Conservation (phyloP, 1,284 basidiomycete species). For the Cryptococcus sp. region DNA sequence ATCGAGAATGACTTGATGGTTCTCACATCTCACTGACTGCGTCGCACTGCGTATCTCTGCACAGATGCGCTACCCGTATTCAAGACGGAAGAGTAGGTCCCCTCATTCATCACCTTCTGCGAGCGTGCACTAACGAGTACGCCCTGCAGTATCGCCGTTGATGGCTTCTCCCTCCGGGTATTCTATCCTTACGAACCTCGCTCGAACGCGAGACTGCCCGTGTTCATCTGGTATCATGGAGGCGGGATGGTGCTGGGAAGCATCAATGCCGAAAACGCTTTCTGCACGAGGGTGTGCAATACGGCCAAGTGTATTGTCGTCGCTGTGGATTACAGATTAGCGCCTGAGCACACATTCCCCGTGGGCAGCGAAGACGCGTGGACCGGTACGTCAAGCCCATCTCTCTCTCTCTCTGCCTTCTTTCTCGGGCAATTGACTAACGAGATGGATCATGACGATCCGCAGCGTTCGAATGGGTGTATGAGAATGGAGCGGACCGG, state of each 20-base stretch:
- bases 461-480: conserved; percentile 63
- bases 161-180: conserved; percentile 20
- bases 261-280: conserved; percentile 63
- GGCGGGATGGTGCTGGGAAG: conserved; percentile 72
- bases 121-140: conserved; percentile 50
- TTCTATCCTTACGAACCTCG: conserved; percentile 2
- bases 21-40: background rate
- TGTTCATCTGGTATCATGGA: conserved; percentile 35
- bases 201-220: background rate
- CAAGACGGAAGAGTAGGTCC: conserved; percentile 16
- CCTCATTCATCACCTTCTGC: conserved; percentile 59
- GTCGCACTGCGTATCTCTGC: conserved; percentile 41
- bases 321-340: conserved; percentile 72
- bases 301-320: conserved; percentile 58
- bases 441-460: background rate
- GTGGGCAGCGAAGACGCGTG: conserved; percentile 72
- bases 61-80: conserved; percentile 12
- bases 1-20: conserved; percentile 46
- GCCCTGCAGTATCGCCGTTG: conserved; percentile 62
- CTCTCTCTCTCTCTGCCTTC: background rate
- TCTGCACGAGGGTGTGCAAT: conserved; percentile 44
- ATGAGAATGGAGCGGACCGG: conserved; percentile 54
- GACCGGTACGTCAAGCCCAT: conserved; percentile 51
- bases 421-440: background rate
- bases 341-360: conserved; percentile 72